Percentiles rank a stretch among this genome's conserved stretches.
Conservation (phyloP, 768 basidiomycete species). For the Rhizopogon vulgaris region DNA sequence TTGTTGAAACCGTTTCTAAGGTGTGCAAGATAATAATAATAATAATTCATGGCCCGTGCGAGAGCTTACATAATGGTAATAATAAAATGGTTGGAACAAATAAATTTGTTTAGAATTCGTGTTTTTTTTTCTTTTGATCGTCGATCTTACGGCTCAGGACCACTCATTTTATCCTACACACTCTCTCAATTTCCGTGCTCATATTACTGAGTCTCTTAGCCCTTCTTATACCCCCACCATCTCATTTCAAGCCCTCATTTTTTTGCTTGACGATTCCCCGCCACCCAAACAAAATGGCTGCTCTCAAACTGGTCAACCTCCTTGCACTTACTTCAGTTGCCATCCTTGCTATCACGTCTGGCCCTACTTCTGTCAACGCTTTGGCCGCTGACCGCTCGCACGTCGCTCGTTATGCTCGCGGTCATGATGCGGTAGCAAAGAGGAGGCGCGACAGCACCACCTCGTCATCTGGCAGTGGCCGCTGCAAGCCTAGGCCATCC, state of each 20-base stretch:
- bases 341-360: conserved; percentile 46
- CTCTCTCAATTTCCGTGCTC: conserved; percentile 17
- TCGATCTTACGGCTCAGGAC: conserved; percentile 13
- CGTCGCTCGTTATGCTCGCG: conserved; percentile 40
- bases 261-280: conserved; percentile 2
- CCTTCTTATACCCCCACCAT: conserved; percentile 18
- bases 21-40: too few relatives aligned
- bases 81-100: background rate
- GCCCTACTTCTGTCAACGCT: conserved; percentile 43
- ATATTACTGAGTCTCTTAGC: background rate
- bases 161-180: conserved; percentile 10
- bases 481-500: conserved; percentile 52
- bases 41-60: conserved; percentile 10
- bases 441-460: conserved; percentile 37
- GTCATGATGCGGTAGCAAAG: conserved; percentile 41
- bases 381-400: conserved; percentile 37
- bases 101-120: background rate
- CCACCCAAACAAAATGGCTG: conserved; percentile 31
- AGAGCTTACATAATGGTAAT: conserved; percentile 16
- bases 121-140: conserved; percentile 9
- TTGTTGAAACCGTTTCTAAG: too few relatives aligned
- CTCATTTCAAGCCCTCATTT: too few relatives aligned
- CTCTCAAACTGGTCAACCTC: conserved; percentile 48
- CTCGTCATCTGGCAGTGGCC: conserved; percentile 29
- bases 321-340: conserved; percentile 55